Base-by-base conservation (phyloP, 768 basidiomycete species). In the Coprinopsis sp. region DNA sequence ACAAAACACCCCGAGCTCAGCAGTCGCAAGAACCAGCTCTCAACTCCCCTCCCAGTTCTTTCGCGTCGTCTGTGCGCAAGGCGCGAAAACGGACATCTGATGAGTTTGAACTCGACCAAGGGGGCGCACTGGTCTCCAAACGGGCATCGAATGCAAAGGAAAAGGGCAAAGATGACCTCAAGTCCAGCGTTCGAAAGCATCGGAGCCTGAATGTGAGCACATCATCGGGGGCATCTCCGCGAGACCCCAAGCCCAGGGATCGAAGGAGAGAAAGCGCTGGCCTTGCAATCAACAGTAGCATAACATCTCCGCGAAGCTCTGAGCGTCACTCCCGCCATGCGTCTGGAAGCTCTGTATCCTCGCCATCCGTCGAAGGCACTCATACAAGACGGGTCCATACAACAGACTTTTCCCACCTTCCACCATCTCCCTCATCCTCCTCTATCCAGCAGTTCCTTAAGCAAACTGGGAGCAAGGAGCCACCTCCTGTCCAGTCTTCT, bases 361-460 rank as follows among this genome's bases (percentile, higher is more conserved):
- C 81, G 31, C 83, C 72, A 58, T 73, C 71, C 44, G 71, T 65
- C 48, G 81, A 83, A 45, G 63, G 55, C 38, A 61, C 67, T 48
- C 62, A 69, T 48, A 60, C 77, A 34, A 79, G 87, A 16, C 83
- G 87, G 29, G 76, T 76, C 30, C 81, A 81, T 45, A 73, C 78
- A 39, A 82, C 75, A 6, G 91, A 93, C 63, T 92, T 90, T 64
- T 91, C 92, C 1, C 89, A 90, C 59, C 73, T 95, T 3, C 91
- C 91, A 11, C 89, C 93, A 12, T 93, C 91, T 12, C 91, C 91
- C 16, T 91, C 91, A 2, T 82, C 89, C n/a, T 82, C 87, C 4
- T 88, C 88, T 4, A 91, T 93, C 47, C 85, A 90, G 49, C 87
- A 90, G 53, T 82, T 93, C 57, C 67, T 91, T 49, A 76, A 79